A percentile compares a stretch with the other conserved stretches of the same genome.
Conservation (phyloP, 805 yeast species). For the Schizosaccharomyces lindneri region DNA sequence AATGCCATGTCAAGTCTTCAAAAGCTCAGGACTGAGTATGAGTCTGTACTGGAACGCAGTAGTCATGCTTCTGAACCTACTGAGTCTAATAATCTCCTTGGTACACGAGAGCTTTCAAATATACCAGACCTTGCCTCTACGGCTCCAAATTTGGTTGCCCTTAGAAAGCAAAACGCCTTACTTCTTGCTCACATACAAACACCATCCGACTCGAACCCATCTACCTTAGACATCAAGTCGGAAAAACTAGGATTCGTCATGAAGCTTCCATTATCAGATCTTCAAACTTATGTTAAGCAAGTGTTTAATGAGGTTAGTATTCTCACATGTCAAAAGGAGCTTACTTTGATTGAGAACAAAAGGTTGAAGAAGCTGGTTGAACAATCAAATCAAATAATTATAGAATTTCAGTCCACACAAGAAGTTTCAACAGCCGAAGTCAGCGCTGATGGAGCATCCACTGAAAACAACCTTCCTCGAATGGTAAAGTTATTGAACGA, state of each 20-base stretch:
- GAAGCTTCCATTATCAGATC: neutral
- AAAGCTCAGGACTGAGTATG: neutral
- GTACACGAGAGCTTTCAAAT: too few relatives aligned
- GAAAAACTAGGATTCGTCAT: neutral
- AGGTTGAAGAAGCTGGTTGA: neutral
- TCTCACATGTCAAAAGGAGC: neutral
- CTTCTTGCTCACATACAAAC: neutral
- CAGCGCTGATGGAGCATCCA: too few relatives aligned
- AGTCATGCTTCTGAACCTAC: too few relatives aligned
- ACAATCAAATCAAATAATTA: neutral
- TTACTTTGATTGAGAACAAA: neutral
- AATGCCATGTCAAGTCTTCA: neutral
- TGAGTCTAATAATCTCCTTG: too few relatives aligned
- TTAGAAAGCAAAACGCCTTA: neutral
- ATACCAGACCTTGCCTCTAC: neutral
- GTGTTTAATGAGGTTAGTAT: neutral
- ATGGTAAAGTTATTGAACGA: neutral
- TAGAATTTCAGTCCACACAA: neutral
- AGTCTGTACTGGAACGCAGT: neutral
- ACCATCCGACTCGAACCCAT: neutral
- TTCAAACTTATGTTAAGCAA: neutral
- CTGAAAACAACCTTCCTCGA: too few relatives aligned
- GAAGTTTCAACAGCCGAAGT: too few relatives aligned
- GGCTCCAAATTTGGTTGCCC: neutral
- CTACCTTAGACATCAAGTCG: neutral